Conservation (phyloP, 257 asterid species). For the Plantago ovata region DNA sequence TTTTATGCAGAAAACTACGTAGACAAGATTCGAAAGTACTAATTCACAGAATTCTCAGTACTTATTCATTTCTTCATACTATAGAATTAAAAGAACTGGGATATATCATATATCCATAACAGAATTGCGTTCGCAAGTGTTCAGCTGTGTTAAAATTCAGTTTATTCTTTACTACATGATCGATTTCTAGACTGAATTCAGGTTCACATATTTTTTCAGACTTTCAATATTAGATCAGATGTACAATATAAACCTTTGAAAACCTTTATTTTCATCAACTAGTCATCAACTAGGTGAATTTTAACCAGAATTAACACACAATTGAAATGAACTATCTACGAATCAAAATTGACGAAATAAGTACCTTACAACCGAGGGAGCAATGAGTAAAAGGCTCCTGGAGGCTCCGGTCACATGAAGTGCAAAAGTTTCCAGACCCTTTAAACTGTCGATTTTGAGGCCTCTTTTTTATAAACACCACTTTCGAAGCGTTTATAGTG, state of each 20-base stretch:
- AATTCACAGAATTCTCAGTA: background rate
- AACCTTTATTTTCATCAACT: too few relatives aligned
- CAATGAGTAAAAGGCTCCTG: slow-evolving; percentile 93
- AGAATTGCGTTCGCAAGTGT: too few relatives aligned
- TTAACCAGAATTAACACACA: too few relatives aligned
- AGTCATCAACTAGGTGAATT: too few relatives aligned
- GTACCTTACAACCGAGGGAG: slow-evolving; percentile 95
- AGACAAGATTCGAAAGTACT: background rate
- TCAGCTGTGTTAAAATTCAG: background rate
- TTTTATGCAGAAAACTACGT: too few relatives aligned
- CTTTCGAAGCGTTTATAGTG: slow-evolving; percentile 87
- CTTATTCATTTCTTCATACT: background rate
- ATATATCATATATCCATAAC: too few relatives aligned
- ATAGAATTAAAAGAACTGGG: too few relatives aligned
- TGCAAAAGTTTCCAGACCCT: slow-evolving; percentile 89
- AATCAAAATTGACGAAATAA: background rate
- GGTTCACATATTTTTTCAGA: too few relatives aligned
- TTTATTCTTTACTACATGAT: background rate
- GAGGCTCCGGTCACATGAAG: slow-evolving; percentile 86
- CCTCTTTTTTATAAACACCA: slow-evolving; percentile 83
- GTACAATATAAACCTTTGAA: too few relatives aligned
- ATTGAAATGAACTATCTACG: too few relatives aligned
- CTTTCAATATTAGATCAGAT: too few relatives aligned
- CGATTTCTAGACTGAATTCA: too few relatives aligned
- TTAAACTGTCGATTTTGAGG: slow-evolving; percentile 92